Evolutionary conservation across 2,329 filamentous ascomycete genomes (phyloP).

Genomic region (Phaeosphaeria sp.): DNA sequence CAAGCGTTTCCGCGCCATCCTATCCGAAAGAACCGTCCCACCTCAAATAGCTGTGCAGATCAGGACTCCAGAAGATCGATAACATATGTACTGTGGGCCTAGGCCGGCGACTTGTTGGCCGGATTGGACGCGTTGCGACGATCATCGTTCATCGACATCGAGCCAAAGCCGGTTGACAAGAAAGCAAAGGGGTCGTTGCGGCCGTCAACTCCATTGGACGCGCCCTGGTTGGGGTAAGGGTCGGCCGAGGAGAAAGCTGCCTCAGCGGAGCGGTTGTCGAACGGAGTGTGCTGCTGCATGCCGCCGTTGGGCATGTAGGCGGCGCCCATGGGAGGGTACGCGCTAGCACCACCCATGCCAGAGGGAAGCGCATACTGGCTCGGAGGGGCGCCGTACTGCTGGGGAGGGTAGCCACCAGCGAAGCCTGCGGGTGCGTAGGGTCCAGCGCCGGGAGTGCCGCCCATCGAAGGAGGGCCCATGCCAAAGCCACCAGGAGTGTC

Average conservation of each 20-base stretch:
- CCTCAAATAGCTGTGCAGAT: slow-evolving; percentile 45
- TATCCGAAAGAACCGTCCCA: slow-evolving; percentile 43
- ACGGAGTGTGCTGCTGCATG: slow-evolving; percentile 84
- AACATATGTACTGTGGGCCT: slow-evolving; percentile 43
- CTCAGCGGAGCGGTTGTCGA: slow-evolving; percentile 92
- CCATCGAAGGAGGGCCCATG: slow-evolving; percentile 89
- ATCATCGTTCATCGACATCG: slow-evolving; percentile 72
- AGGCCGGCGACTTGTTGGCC: slow-evolving; percentile 50
- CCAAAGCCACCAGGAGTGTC: slow-evolving; percentile 82
- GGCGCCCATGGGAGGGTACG: slow-evolving; percentile 78
- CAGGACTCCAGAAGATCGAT: slow-evolving; percentile 41
- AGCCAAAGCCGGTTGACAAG: slow-evolving; percentile 75
- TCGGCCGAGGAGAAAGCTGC: slow-evolving; percentile 90
- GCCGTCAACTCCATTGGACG: slow-evolving; percentile 67
- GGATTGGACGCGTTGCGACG: slow-evolving; percentile 53
- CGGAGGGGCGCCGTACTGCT: slow-evolving; percentile 86
- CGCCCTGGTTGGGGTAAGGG: slow-evolving; percentile 79
- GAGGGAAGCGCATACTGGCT: slow-evolving; percentile 91
- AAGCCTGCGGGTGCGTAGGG: slow-evolving; percentile 76
- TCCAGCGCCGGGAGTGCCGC: slow-evolving; percentile 71
- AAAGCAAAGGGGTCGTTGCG: slow-evolving; percentile 83
- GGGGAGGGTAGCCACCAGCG: slow-evolving; percentile 66
- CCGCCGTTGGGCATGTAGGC: slow-evolving; percentile 79
- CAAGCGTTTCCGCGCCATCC: slow-evolving; percentile 45
- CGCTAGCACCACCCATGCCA: slow-evolving; percentile 78